Evolutionary conservation across 768 basidiomycete species (phyloP), one percentile per base, ranked within the genome.

Genomic region (Coprinopsis sp.): DNA sequence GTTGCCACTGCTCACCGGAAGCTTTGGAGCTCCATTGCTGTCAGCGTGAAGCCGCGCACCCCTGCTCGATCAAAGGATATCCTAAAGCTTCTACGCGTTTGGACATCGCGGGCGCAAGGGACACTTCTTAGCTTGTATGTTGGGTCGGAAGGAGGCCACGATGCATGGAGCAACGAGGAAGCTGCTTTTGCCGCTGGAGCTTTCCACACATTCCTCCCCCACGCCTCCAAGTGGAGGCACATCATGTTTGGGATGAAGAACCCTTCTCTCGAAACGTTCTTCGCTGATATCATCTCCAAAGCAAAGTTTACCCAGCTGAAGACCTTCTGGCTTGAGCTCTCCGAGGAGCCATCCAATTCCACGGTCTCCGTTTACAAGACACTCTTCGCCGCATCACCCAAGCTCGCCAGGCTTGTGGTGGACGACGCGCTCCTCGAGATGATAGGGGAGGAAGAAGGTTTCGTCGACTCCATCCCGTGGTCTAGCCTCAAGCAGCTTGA

Each of bases 21-120:
- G 33, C 33, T 49, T 12, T 49, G 48, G 48, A 30, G 41, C 25
- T 21, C 5, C 12, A 44, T 49, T 19, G 48, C 34, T 4, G 34
- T 49, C 8, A 25, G 39, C 14, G 22, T 42, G 7, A 30, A 49
- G 23, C 28, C 24, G 2, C 27, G 16, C 18, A 33, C 29, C 27
- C 28, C 21, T n/a, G 24, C 27, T 29, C 10, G 24, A 29, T 25
- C 16, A 28, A 21, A 7, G 11, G 22, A 2, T 4, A 16, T 40
- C 18, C 38, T 7, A 6, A 13, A 22, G 28, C 38, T 19, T 5
- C 33, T 38, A 14, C 23, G 34, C 2, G 36, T 49, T 27, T 49
- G 43, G 33, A 24, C 30, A 6, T 27, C 40, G 30, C 40, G 40
- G 27, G 40, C 40, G 18, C n/a, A 30, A 16, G 40, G 40, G 27